Evolutionary conservation across 192 early-diverging fungal genomes (phyloP).

Genomic region (Podila minutissima): DNA sequence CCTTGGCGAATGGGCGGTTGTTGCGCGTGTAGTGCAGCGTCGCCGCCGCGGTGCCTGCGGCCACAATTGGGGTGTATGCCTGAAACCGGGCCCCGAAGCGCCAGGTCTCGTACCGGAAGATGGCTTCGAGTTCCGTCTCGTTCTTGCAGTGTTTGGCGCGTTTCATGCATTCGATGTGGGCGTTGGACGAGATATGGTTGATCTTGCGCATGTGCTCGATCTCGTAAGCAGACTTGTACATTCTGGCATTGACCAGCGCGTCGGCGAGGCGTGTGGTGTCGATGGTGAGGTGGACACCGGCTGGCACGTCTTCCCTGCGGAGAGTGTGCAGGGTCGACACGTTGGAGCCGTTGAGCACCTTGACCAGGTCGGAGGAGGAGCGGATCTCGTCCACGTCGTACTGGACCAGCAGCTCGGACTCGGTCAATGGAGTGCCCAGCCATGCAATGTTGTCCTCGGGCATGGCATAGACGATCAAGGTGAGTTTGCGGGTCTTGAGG

Average conservation of each 20-base stretch:
- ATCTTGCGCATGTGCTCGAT: constrained; percentile 80
- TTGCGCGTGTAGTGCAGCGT: constrained; percentile 88
- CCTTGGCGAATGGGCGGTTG: constrained; percentile 57
- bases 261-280: constrained; percentile 38
- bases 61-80: constrained; percentile 90
- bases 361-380: constrained; percentile 64
- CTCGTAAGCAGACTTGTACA: constrained; percentile 85
- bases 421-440: constrained; percentile 77
- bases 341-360: constrained; percentile 57
- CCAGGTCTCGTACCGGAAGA: constrained; percentile 80
- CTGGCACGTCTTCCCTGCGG: constrained; percentile 54
- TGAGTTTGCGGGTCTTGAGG: constrained; percentile 67
- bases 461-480: constrained; percentile 76
- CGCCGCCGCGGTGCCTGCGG: constrained; percentile 77
- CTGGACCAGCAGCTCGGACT: constrained; percentile 59
- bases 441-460: constrained; percentile 80
- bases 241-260: constrained; percentile 80
- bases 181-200: constrained; percentile 75
- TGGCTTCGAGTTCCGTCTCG: constrained; percentile 81
- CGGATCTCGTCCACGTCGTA: constrained; percentile 80
- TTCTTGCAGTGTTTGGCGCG: constrained; percentile 65
- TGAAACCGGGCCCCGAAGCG: constrained; percentile 73
- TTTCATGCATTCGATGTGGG: constrained; percentile 87
- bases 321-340: constrained; percentile 63
- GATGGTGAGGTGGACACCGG: constrained; percentile 27